phyloP scores from a whole-genome alignment of 371 early-diverging fungal species.

The Mortierella sp. region DNA sequence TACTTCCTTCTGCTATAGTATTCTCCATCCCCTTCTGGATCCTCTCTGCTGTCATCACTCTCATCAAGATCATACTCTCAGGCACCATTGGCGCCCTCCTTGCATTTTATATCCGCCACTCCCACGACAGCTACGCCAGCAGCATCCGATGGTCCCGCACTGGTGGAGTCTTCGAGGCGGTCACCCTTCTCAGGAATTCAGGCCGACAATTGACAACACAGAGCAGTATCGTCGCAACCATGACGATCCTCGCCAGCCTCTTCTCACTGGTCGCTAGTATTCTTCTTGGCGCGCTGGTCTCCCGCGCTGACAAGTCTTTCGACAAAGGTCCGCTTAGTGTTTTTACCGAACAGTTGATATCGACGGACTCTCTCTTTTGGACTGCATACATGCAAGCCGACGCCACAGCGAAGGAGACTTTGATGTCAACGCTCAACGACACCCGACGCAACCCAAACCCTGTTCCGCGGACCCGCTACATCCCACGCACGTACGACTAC shows the following conservation, averaged over 20 bases:
- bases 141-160: conserved; percentile 31
- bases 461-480: conserved; percentile 8
- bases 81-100: conserved; percentile 16
- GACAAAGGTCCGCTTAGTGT: background rate
- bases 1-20: background rate
- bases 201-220: background rate
- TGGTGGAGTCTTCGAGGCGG: conserved; percentile 18
- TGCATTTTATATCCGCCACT: conserved; percentile 3
- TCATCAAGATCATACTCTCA: conserved; percentile 18
- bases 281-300: conserved; percentile 16
- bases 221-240: conserved; percentile 10
- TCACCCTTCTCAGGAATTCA: conserved; percentile 11
- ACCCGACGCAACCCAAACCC: conserved; percentile 17
- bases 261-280: conserved; percentile 6
- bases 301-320: background rate
- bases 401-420: conserved; percentile 1
- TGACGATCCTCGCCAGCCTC: background rate
- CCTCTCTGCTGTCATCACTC: background rate
- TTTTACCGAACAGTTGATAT: conserved; percentile 13
- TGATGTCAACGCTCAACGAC: conserved; percentile 15
- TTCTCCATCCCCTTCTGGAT: conserved; percentile 4
- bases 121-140: conserved; percentile 12
- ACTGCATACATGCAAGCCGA: conserved; percentile 10
- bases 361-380: conserved; percentile 16
- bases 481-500: conserved; percentile 17